Evolutionary conservation across 2,329 filamentous ascomycete genomes (phyloP), one percentile per base, ranked within the genome.

Genomic region (Monilinia fructicola): DNA sequence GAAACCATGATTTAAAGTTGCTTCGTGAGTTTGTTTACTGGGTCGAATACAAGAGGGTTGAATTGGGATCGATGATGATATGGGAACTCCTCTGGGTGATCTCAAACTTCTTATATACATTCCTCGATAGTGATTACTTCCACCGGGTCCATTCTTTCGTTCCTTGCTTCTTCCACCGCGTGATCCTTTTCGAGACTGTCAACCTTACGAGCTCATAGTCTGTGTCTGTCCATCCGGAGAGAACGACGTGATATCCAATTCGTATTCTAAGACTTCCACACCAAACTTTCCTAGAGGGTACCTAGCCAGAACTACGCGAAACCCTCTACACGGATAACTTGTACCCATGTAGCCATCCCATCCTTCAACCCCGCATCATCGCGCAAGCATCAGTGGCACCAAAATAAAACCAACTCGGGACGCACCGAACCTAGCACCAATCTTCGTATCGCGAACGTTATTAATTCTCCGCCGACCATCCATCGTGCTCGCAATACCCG

Each of bases 1-100:
- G 60, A 70, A 56, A 71, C 56, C 71, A 73, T 73, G 60, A 48
- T 58, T 59, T 9, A 18, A 16, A 14, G 26, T 54, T 54, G 7
- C 18, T 38, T 56, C 14, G 35, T 26, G 4, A 26, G 14, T 26
- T 10, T 38, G 11, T 21, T 31, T 21, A 2, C 46, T 23, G 31
- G 50, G n/a, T 54, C 23, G 21, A 38, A 26, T 23, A 7, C 38
- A 38, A 23, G 58, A 23, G 58, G 21, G 16, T 5, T 31, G 16
- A 14, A 18, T 23, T 26, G 40, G n/a, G 16, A 7, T 38, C 6
- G 28, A 31, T 21, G 21, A 60, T 50, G n/a, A 35, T 21, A 28
- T 26, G 40, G 21, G 11, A 40, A 55, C 38, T 55, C 16, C 31
- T 16, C 9, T 16, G 2, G 21, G 31, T 40, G 53, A 35, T 35